Evolutionary conservation across 164 flowering plant genomes (phyloP).

Genomic region (Umbilicus rupestris): DNA sequence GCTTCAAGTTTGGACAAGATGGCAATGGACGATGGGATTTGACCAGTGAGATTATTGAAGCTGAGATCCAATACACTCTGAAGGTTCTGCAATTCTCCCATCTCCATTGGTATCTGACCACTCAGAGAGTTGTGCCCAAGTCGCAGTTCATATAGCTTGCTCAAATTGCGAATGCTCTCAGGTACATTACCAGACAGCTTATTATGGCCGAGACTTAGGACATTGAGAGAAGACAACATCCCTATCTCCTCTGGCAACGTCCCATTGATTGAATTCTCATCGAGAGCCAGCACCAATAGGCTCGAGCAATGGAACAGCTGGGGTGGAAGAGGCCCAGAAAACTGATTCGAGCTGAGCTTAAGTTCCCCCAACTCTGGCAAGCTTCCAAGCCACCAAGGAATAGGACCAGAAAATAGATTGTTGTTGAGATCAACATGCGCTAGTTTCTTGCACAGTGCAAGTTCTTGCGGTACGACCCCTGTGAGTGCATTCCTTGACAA

Average conservation of each 20-base stretch:
- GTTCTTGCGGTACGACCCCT: conserved; percentile 60
- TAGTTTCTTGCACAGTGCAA: conserved; percentile 62
- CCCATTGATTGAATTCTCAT: conserved; percentile 57
- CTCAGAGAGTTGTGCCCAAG: conserved; percentile 50
- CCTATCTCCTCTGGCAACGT: conserved; percentile 55
- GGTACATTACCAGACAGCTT: conserved; percentile 59
- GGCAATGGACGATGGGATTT: conserved; percentile 56
- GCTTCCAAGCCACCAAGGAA: conserved; percentile 77
- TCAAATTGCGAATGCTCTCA: conserved; percentile 39
- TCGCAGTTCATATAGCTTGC: conserved; percentile 67
- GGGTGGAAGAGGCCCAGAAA: conserved; percentile 56
- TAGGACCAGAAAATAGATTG: conserved; percentile 53
- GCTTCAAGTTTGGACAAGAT: conserved; percentile 64
- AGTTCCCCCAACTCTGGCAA: conserved; percentile 74
- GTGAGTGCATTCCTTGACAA: conserved; percentile 65
- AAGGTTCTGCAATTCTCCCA: conserved; percentile 64
- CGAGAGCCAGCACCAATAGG: conserved; percentile 62
- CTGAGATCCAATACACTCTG: conserved; percentile 80
- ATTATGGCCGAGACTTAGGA: conserved; percentile 52
- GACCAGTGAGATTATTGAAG: conserved; percentile 63
- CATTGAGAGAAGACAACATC: conserved; percentile 51
- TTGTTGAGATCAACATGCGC: conserved; percentile 70
- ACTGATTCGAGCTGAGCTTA: conserved; percentile 58
- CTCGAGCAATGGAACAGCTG: conserved; percentile 59
- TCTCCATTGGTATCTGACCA: conserved; percentile 66